Conservation (phyloP, 1,284 basidiomycete genomes). For the Moniliophthora roreri region DNA sequence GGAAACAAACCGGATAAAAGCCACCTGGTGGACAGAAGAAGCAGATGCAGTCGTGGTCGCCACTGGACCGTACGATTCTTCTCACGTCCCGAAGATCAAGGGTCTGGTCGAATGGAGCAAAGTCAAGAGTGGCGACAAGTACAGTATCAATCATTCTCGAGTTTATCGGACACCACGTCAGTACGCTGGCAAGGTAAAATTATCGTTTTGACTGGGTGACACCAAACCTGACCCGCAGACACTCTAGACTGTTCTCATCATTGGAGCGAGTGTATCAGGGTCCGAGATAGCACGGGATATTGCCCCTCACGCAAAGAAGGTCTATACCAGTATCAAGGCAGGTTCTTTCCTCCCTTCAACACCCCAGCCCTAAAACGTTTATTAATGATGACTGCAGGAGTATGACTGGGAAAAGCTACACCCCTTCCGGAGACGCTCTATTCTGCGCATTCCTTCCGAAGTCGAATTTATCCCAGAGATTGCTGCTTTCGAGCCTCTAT, state of each 20-base stretch:
- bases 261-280: constrained; percentile 21
- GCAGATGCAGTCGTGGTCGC: constrained; percentile 21
- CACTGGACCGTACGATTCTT: constrained; percentile 20
- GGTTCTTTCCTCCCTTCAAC: constrained; percentile 2
- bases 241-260: constrained; percentile 18
- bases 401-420: constrained; percentile 16
- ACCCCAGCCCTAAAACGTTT: too few relatives aligned
- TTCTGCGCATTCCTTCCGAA: constrained; percentile 17
- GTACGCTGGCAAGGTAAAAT: constrained; percentile 20
- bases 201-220: neutral
- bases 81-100: constrained; percentile 21
- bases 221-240: neutral
- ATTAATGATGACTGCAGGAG: neutral
- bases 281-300: constrained; percentile 24
- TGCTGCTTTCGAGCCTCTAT: constrained; percentile 15
- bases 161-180: constrained; percentile 21
- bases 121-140: constrained; percentile 4
- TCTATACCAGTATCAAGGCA: constrained; percentile 19
- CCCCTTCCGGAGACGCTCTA: constrained; percentile 20
- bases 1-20: constrained; percentile 18
- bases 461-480: constrained; percentile 21
- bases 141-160: constrained; percentile 22
- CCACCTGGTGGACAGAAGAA: constrained; percentile 23
- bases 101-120: constrained; percentile 22
- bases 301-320: constrained; percentile 14